Evolutionary conservation across 2,329 filamentous ascomycete genomes (phyloP).

Genomic region (Calonectria ilicicola): DNA sequence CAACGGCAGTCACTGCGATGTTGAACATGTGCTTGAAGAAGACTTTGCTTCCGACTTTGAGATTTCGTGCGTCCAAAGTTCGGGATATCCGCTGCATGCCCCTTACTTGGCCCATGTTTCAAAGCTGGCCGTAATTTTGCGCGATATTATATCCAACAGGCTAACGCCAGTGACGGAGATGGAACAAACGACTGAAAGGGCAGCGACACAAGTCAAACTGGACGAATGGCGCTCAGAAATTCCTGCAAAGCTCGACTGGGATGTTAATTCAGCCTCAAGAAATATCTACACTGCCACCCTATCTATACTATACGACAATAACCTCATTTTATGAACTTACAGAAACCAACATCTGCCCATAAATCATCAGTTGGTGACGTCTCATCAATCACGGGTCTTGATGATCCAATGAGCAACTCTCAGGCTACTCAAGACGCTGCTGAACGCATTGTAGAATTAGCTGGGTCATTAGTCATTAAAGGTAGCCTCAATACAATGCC

Average conservation of each 20-base stretch:
- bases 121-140: not conserved
- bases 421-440: not conserved
- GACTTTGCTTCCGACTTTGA: not conserved
- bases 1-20: constrained; percentile 3
- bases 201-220: not conserved
- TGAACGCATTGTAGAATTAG: not conserved
- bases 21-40: not conserved
- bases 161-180: not conserved
- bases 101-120: not conserved
- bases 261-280: not conserved
- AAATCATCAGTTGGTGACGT: not conserved
- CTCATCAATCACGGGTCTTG: not conserved
- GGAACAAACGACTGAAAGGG: not conserved
- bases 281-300: not conserved
- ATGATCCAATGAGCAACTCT: not conserved
- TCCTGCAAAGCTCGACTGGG: not conserved
- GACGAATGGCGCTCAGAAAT: not conserved
- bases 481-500: not conserved
- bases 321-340: not conserved
- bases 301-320: not conserved
- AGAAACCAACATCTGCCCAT: not conserved
- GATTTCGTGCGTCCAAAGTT: not conserved
- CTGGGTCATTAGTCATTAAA: not conserved
- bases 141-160: not conserved
- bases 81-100: not conserved